Evolutionary conservation across 352 stramenopile species (phyloP), one percentile per base, ranked within the genome.

Genomic region (Phytophthora pinifolia): DNA sequence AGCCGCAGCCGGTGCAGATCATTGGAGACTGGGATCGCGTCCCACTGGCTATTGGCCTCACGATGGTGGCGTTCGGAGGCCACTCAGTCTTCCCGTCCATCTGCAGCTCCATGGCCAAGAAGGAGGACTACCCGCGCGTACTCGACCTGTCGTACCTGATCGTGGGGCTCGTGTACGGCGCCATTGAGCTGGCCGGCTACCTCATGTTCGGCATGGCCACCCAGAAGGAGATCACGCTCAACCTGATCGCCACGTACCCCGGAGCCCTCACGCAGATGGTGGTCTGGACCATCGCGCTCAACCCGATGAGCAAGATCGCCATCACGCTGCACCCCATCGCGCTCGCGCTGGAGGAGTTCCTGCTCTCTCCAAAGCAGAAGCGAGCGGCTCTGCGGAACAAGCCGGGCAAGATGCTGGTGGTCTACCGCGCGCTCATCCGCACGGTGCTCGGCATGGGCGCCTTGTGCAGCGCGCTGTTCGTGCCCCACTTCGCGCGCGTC

Each of bases 41-140:
- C 34, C 80, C 85, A 29, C 62, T 93, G 8, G 63, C 79, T 14
- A 96, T 96, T 59, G 86, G 86, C 3, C 72, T 96, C 10, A 89
- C 81, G 3, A 93, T 94, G 79, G 86, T 96, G 29, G 84, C 84
- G 31, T 96, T 96, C 32, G 86, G 83, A 10, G 86, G 86, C 29
- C 86, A 96, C 69, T 92, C 84, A 22, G 82, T 92, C 29, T 94
- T 96, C 61, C 86, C 83, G n/a, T 90, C 80, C n/a, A 96, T 96
- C 49, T 94, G 88, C 58, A 86, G 76, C 64, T 93, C 86, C 36
- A 82, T 96, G 68, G 58, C 65, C 6, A 73, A 89, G 59, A 72
- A 73, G 25, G 37, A 58, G 6, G 52, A 84, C 46, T 96, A 90
- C 61, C 77, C 79, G 1, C 61, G 60, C 27, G 71, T 94, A 27